Evolutionary conservation across 768 basidiomycete genomes (phyloP).

Genomic region (Cystoderma amianthinum): DNA sequence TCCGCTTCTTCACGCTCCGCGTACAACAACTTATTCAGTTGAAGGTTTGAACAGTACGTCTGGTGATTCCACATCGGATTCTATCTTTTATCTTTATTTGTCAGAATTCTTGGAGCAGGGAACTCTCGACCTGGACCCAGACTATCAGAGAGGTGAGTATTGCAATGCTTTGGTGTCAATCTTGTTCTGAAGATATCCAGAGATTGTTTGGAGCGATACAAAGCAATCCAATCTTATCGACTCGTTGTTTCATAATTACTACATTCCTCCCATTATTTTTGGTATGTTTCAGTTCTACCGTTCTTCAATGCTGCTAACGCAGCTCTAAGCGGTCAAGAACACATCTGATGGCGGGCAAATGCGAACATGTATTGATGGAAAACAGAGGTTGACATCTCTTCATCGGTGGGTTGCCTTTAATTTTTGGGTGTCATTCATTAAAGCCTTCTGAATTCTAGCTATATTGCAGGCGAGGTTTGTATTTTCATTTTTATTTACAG

Average conservation of each 20-base stretch:
- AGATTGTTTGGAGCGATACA: conserved; percentile 55
- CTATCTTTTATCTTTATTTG: conserved; percentile 1
- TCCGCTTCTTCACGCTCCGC: conserved; percentile 26
- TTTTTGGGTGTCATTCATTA: neutral
- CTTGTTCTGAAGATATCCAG: conserved; percentile 27
- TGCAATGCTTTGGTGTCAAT: neutral
- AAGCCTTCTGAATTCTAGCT: conserved; percentile 25
- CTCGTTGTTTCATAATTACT: conserved; percentile 56
- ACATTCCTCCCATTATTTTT: conserved; percentile 63
- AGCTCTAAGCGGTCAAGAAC: conserved; percentile 26
- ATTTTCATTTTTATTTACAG: conserved; percentile 1
- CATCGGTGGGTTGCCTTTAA: conserved; percentile 29
- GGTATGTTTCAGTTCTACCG: conserved; percentile 25
- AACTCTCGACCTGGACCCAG: conserved; percentile 50
- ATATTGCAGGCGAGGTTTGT: conserved; percentile 50
- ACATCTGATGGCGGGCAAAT: conserved; percentile 33
- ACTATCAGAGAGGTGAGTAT: conserved; percentile 54
- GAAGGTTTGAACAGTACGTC: conserved; percentile 20
- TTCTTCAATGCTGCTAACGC: neutral
- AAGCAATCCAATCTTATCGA: conserved; percentile 62
- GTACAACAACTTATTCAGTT: conserved; percentile 32
- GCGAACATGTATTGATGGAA: conserved; percentile 64
- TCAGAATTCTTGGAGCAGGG: conserved; percentile 41
- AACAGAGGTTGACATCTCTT: conserved; percentile 65
- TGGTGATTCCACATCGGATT: neutral